Conservation (phyloP, 371 early-diverging fungal genomes). For the Syncephalastrum racemosum region DNA sequence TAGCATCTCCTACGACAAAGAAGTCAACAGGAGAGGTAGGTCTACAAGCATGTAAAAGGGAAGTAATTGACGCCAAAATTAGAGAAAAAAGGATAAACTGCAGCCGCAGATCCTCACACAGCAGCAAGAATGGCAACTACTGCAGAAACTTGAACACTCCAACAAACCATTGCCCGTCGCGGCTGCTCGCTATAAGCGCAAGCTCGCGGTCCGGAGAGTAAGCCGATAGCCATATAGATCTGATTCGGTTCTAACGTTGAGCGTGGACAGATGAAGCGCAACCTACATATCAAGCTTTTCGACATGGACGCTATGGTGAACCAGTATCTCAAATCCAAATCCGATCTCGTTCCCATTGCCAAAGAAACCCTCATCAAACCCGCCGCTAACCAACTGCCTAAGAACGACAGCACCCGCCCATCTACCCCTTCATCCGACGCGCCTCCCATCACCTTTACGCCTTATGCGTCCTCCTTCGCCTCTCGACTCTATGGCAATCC, state of each 20-base stretch:
- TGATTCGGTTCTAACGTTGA: not conserved
- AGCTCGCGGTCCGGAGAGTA: slow-evolving; percentile 63
- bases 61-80: not conserved
- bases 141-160: slow-evolving; percentile 57
- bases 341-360: slow-evolving; percentile 38
- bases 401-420: slow-evolving; percentile 4
- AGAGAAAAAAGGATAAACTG: too few relatives aligned
- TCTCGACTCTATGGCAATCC: slow-evolving; percentile 70
- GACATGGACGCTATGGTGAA: slow-evolving; percentile 59
- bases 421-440: slow-evolving; percentile 6
- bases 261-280: slow-evolving; percentile 48
- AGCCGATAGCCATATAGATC: not conserved
- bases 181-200: slow-evolving; percentile 64
- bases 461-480: slow-evolving; percentile 71
- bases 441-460: slow-evolving; percentile 45
- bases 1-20: too few relatives aligned
- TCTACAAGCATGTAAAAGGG: not conserved
- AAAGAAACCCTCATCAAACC: slow-evolving; percentile 28
- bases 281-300: slow-evolving; percentile 61
- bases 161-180: slow-evolving; percentile 43
- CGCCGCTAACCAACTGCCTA: slow-evolving; percentile 21
- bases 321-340: slow-evolving; percentile 31
- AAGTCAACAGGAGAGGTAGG: too few relatives aligned
- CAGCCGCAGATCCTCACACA: slow-evolving; percentile 14
- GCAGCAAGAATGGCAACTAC: slow-evolving; percentile 62